A percentile compares a stretch with the other conserved stretches of the same genome.
These are phyloP conservation scores for Fusarium marasasianum DNA, from an alignment of 2,329 filamentous ascomycete genomes.

Conservation along the genomic window DNA sequence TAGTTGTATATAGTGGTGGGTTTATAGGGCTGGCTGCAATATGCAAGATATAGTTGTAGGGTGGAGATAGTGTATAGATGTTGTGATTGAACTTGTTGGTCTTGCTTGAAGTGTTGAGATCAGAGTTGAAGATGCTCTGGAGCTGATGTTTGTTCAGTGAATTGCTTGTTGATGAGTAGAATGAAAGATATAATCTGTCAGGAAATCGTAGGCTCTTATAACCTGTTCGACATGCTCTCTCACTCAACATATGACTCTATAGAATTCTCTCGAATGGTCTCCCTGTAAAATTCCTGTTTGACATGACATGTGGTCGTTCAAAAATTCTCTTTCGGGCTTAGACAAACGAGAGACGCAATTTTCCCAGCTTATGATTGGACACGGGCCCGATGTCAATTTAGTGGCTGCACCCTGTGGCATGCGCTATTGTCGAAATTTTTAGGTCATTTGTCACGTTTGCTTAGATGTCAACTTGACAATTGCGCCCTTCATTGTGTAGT, in stretches of 20 bases:
- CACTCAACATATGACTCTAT: not conserved
- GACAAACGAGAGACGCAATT: not conserved
- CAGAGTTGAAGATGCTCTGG: not conserved
- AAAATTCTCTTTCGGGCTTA: not conserved
- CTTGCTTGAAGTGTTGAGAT: not conserved
- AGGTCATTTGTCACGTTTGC: not conserved
- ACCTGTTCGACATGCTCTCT: not conserved
- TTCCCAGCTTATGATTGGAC: not conserved
- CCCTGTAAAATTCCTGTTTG: not conserved
- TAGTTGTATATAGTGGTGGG: not conserved
- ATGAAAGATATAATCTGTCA: not conserved
- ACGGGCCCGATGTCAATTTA: not conserved
- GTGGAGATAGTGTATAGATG: not conserved
- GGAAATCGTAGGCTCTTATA: not conserved
- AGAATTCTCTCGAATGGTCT: not conserved
- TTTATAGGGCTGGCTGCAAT: not conserved
- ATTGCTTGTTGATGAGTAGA: not conserved
- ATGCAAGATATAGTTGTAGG: not conserved
- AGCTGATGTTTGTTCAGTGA: not conserved
- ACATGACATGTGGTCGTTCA: not conserved
- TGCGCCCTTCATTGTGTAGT: not conserved
- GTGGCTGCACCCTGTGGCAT: not conserved
- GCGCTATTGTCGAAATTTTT: not conserved
- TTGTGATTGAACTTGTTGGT: not conserved
- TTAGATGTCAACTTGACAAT: not conserved